Base-by-base conservation (phyloP, 371 early-diverging fungal species). In the Mucor circinelloides region DNA sequence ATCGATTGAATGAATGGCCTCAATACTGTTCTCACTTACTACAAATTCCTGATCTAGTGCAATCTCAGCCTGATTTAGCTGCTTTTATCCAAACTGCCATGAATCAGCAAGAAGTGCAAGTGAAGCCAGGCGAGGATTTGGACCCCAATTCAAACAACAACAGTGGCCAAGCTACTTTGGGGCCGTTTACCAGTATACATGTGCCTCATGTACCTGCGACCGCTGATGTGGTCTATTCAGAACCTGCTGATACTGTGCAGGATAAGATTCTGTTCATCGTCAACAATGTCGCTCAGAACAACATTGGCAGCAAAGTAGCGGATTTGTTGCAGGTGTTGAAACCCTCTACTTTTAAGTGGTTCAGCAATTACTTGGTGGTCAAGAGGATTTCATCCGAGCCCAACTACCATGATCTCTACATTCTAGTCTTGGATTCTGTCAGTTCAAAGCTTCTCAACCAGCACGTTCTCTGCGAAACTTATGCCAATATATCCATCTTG, bases 221-320 rank as follows among this genome's bases (percentile, higher is more conserved):
- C 15, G 67, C 69, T 0, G 73, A 76, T 40, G 69, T 78, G 38
- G 69, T 77, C 13, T 85, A 85, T 58, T 77, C 79, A 3, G 81
- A 87, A 17, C 93, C 98, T 0, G 60, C 82, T 19, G 93, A 93
- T 71, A 32, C 57, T 67, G 77, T 28, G 77, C 82, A 94, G 73
- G 97, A 98, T 71, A 95, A 94, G 78, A 91, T 99, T 31, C 84
- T 95, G 19, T 98, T 98, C 73, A 93, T 93, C 27, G 86, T 99
- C 68, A 98, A 98, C 83, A 98, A 98, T 66, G 78, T 99, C 8
- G 91, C 96, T 21, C 83, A 83, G 25, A 89, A 85, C 67, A 99
- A 97, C 68, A 72, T 97, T 7, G 91, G 87, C 0, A 75, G 77
- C 12, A 98, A 98, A 76, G 83, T 89, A 8, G 67, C 78, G 2